These are phyloP conservation scores for Cucurbita pepo DNA, from an alignment of 306 rosid genomes.

Conservation along the genomic window DNA sequence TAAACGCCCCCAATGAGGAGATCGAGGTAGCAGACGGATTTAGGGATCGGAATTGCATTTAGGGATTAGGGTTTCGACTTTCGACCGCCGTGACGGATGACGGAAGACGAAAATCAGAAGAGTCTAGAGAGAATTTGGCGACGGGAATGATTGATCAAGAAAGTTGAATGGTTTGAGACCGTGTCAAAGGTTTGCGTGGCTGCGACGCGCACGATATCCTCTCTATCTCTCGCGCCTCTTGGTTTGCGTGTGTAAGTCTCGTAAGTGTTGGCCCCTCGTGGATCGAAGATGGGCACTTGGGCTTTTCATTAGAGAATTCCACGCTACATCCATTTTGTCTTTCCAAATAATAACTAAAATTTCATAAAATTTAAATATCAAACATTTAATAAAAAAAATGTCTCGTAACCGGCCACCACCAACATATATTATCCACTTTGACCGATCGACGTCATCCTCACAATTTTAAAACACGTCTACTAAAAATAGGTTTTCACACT, in stretches of 20 bases:
- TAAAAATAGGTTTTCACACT: too few species aligned
- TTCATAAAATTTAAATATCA: too few species aligned
- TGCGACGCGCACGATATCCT: not conserved
- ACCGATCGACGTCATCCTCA: too few species aligned
- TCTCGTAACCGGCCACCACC: too few species aligned
- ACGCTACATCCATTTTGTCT: too few species aligned
- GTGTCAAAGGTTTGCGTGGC: not conserved
- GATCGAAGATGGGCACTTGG: too few species aligned
- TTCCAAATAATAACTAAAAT: too few species aligned
- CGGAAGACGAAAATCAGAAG: not conserved
- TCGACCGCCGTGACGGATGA: not conserved
- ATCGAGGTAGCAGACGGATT: not conserved
- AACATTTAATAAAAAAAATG: too few species aligned
- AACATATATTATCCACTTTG: too few species aligned
- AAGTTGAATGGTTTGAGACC: not conserved
- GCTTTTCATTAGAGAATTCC: too few species aligned
- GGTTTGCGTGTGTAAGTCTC: not conserved
- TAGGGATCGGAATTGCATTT: conserved; percentile 13
- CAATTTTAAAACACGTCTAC: too few species aligned
- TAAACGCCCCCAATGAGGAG: conserved; percentile 1
- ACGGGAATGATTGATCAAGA: not conserved
- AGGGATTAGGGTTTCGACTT: conserved; percentile 1
- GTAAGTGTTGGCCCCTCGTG: not conserved
- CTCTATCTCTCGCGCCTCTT: not conserved
- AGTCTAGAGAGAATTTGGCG: conserved; percentile 32